phyloP scores from a whole-genome alignment of 352 stramenopile species.

The Phytophthora fragariae region DNA sequence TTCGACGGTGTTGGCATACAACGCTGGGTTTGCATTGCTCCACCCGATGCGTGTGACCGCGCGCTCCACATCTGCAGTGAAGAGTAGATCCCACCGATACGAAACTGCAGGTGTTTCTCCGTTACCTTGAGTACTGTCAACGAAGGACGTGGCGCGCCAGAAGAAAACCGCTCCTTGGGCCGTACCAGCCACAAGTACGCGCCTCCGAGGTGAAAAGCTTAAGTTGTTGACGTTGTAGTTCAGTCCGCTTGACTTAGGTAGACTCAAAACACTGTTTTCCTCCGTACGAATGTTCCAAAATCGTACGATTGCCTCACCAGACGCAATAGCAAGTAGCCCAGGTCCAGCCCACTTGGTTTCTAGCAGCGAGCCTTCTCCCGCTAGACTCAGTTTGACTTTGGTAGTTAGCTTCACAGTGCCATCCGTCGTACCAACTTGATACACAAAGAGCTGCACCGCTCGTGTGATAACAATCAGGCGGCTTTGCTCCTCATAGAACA shows the following conservation, averaged over 20 bases:
- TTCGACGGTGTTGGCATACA: slow-evolving; percentile 79
- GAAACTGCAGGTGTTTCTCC: slow-evolving; percentile 29
- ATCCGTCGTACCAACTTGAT: slow-evolving; percentile 85
- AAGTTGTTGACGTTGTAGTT: slow-evolving; percentile 86
- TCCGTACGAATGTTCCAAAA: slow-evolving; percentile 94
- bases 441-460: slow-evolving; percentile 88
- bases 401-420: slow-evolving; percentile 86
- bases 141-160: slow-evolving; percentile 82
- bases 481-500: slow-evolving; percentile 87
- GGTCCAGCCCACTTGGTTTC: slow-evolving; percentile 91
- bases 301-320: slow-evolving; percentile 88
- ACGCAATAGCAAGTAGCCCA: slow-evolving; percentile 91
- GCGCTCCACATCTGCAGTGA: slow-evolving; percentile 58
- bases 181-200: slow-evolving; percentile 91
- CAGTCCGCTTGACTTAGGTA: slow-evolving; percentile 56
- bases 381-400: slow-evolving; percentile 92
- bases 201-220: slow-evolving; percentile 89
- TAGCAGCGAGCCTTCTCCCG: slow-evolving; percentile 80
- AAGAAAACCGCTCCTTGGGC: slow-evolving; percentile 87
- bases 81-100: slow-evolving; percentile 79
- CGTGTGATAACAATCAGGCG: slow-evolving; percentile 93
- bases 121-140: slow-evolving; percentile 27
- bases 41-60: slow-evolving; percentile 71
- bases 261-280: slow-evolving; percentile 92
- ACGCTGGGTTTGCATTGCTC: slow-evolving; percentile 63